Base-by-base conservation (phyloP, 176 grass and related monocot species). In the Eragrostis nindensis region DNA sequence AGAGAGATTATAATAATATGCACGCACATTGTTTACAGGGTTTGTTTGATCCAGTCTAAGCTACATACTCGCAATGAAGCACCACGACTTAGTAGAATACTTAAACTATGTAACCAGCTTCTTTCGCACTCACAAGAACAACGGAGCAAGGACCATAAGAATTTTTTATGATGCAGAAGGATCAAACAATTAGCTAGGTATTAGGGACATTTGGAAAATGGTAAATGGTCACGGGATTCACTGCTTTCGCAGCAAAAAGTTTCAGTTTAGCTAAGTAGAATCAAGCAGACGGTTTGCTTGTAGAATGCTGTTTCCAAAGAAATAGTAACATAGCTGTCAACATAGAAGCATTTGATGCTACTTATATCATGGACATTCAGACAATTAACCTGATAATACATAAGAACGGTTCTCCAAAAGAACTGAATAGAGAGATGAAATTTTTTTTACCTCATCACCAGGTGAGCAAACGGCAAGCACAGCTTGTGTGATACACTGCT, bases 381-480 rank as follows among this genome's bases (percentile, higher is more conserved):
- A 42, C 21, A 0, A 39, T 61, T 70, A 56, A 25, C 54, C 65
- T 22, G n/a, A 15, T 41, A 73, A 12, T 22, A 64, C 63, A 10
- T 27, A 39, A 56, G 42, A 10, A 36, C 3, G 62, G 18, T 36
- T 17, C 3, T 55, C 44, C 45, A 44, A 3, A 16, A 26, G 26
- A 76, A 44, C 9, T 42, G 65, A 1, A 2, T 69, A 71, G 39
- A 60, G 5, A 69, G 21, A 54, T 63, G 64, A 76, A 24, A 64
- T 49, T 39, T 36, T n/a, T n/a, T 77, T 83, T 67, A 97, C 94
- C 85, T 97, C 94, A 46, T 97, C 94, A 41, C 91, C 91, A 80
- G 94, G 94, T 16, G 91, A 93, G 50, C 94, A 93, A 67, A 97
- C 86, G 40, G 91, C 94, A 26, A 97, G 78, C 27, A 97, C 91